Base-by-base conservation (phyloP, 1,284 basidiomycete species). In the Apiotrichum domesticum region DNA sequence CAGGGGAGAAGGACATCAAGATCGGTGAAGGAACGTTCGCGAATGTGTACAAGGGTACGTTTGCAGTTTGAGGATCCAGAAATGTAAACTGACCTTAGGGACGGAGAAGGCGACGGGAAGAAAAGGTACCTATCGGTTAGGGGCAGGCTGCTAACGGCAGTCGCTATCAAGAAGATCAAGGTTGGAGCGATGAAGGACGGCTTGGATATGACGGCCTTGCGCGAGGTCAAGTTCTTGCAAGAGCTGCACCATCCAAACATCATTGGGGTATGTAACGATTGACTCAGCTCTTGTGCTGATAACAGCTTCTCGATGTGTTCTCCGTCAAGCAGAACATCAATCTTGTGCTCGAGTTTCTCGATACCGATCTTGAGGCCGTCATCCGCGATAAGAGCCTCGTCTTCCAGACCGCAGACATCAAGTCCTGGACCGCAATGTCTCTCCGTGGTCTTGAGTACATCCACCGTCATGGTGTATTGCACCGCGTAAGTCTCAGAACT, bases 351-450 rank as follows among this genome's bases (percentile, higher is more conserved):
- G 96, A 99, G 73, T 98, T 95, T 76, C 81, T 98, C 49, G 90
- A 96, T 66, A 94, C 90, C n/a, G 95, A 98, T 76, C 81, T 99
- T 35, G 96, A 99, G 77, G 90, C 90, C 67, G 86, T 98, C 64
- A 97, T 99, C 77, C 92, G 92, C 72, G 94, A 98, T 76, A 83
- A 90, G 46, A 81, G 85, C 2, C 83, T 96, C 51, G 87, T 97
- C 39, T 98, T 98, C 73, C 82, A 93, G 29, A 89, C 91, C 6
- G 89, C 90, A 0, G 95, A 99, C 74, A 95, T 98, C 78, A 99
- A 99, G 77, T 87, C 88, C 67, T 99, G 96, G 96, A 93, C 96
- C 85, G 89, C 89, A 14, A 98, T 98, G 96, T 90, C 90, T 0
- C 86, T 97, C 67, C 85, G 93, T 44, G 96, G 96, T 1, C 81